These are phyloP conservation scores for Cryphonectria nitschkei DNA, from an alignment of 2,329 filamentous ascomycete genomes.

Conservation along the genomic window DNA sequence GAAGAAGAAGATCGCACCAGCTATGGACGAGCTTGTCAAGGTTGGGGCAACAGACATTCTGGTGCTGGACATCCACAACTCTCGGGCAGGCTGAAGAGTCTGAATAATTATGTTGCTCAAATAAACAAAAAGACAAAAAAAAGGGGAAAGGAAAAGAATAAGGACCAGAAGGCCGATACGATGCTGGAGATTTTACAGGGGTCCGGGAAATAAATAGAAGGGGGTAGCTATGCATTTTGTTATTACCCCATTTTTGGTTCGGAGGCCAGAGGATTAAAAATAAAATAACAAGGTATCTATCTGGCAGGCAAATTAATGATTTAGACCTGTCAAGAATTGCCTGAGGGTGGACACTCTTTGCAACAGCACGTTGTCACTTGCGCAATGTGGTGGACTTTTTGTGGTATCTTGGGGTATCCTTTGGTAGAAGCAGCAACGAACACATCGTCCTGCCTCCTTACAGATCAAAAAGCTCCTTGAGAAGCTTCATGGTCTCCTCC, in stretches of 20 bases:
- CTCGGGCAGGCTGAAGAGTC: constrained; percentile 28
- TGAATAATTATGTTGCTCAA: background rate
- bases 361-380: background rate
- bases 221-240: background rate
- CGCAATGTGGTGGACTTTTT: constrained; percentile 9
- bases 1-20: constrained; percentile 80
- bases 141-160: background rate
- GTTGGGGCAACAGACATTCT: constrained; percentile 84
- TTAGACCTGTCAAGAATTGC: background rate
- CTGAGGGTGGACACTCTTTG: background rate
- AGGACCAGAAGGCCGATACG: background rate
- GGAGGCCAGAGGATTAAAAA: background rate
- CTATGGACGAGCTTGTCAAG: constrained; percentile 81
- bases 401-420: constrained; percentile 18
- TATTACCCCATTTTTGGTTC: background rate
- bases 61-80: constrained; percentile 82
- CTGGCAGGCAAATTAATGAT: background rate
- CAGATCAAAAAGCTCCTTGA: constrained; percentile 81
- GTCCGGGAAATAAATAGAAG: background rate
- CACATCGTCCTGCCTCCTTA: constrained; percentile 18
- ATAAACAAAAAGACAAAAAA: background rate
- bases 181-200: background rate
- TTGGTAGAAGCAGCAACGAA: background rate
- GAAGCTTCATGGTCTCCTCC: constrained; percentile 76
- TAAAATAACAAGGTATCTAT: background rate